phyloP scores from a whole-genome alignment of 2,329 filamentous ascomycete species.

The Chrysoporthe puriensis region DNA sequence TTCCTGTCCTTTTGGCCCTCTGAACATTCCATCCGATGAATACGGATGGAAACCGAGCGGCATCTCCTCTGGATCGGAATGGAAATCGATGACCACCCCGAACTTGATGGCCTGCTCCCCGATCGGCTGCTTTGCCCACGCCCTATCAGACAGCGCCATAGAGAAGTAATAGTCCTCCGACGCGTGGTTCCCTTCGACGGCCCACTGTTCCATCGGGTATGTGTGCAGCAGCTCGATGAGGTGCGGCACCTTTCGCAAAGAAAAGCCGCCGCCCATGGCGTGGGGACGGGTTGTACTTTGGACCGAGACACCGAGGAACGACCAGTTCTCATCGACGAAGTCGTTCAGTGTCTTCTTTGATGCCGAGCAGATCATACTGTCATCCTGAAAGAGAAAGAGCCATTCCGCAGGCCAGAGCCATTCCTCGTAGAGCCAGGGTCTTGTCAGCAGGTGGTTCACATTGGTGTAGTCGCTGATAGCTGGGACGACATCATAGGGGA shows the following conservation, averaged over 20 bases:
- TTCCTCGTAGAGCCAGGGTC: conserved; percentile 54
- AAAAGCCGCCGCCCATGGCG: conserved; percentile 53
- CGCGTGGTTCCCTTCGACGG: conserved; percentile 31
- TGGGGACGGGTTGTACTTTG: not conserved
- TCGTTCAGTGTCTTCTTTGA: conserved; percentile 50
- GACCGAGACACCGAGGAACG: conserved; percentile 13
- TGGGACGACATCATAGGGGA: conserved; percentile 51
- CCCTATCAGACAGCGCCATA: conserved; percentile 54
- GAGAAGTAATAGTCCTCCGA: conserved; percentile 59
- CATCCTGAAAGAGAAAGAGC: conserved; percentile 58
- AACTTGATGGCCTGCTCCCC: conserved; percentile 15
- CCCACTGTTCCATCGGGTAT: conserved; percentile 43
- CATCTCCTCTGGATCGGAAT: conserved; percentile 9
- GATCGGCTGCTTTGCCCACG: conserved; percentile 48
- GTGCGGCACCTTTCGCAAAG: conserved; percentile 54
- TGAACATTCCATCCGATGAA: conserved; percentile 15
- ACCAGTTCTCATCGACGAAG: conserved; percentile 56
- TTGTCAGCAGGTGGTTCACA: conserved; percentile 57
- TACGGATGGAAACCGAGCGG: conserved; percentile 20
- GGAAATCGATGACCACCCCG: conserved; percentile 1
- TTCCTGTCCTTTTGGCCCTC: conserved; percentile 13
- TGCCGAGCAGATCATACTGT: conserved; percentile 60
- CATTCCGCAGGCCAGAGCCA: conserved; percentile 54
- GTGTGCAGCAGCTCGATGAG: conserved; percentile 54
- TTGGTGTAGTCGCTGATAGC: conserved; percentile 53